These are phyloP conservation scores for Limnanthes douglasii DNA, from an alignment of 345 rosid species.

Conservation along the genomic window DNA sequence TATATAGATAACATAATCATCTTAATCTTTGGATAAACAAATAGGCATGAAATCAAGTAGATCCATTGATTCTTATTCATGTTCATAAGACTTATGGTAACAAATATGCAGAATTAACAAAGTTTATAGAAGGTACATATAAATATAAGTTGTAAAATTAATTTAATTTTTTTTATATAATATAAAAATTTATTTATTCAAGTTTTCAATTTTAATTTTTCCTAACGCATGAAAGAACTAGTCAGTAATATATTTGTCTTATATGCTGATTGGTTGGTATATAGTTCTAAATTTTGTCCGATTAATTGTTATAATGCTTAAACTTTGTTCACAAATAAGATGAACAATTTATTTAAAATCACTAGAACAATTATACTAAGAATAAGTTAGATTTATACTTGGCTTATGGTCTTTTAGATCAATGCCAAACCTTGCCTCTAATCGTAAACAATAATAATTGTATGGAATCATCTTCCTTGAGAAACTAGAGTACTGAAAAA, in stretches of 20 bases:
- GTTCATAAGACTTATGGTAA: slow-evolving; percentile 96
- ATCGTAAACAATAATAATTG: slow-evolving; percentile 37
- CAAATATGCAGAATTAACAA: slow-evolving; percentile 96
- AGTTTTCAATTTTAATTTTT: not conserved
- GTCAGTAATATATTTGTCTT: not conserved
- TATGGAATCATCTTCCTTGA: slow-evolving; percentile 42
- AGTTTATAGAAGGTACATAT: slow-evolving; percentile 98
- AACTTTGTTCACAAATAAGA: too few relatives aligned
- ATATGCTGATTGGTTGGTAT: not conserved
- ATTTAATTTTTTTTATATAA: not conserved
- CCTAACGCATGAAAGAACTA: not conserved
- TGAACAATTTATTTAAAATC: slow-evolving; percentile 95
- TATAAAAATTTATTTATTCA: not conserved
- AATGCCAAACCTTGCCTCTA: slow-evolving; percentile 51
- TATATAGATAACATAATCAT: slow-evolving; percentile 95
- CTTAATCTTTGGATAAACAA: slow-evolving; percentile 91
- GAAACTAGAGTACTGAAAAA: slow-evolving; percentile 54
- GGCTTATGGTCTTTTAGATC: slow-evolving; percentile 81
- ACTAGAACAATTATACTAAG: slow-evolving; percentile 98
- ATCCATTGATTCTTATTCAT: slow-evolving; percentile 85
- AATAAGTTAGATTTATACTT: slow-evolving; percentile 90
- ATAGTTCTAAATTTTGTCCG: not conserved
- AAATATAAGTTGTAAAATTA: not conserved
- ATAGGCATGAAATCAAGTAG: slow-evolving; percentile 99
- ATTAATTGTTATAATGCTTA: too few relatives aligned